These are phyloP conservation scores for Pyrus pyrifolia DNA, from an alignment of 306 rosid species.

Conservation along the genomic window DNA sequence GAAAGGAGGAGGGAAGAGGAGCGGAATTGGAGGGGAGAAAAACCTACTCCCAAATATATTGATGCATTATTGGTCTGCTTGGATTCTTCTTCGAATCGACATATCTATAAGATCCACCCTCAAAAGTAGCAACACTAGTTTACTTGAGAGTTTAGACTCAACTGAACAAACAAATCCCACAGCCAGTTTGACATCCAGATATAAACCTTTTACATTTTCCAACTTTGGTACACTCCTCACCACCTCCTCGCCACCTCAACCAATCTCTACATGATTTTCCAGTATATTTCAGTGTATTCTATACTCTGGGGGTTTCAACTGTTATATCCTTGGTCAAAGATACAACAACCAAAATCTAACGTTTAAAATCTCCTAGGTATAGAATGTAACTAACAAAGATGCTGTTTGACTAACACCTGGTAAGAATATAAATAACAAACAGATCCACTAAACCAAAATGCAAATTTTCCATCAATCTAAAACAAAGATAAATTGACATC, in stretches of 20 bases:
- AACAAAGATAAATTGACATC: neutral
- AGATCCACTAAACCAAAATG: neutral
- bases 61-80: neutral
- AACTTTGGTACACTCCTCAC: neutral
- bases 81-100: neutral
- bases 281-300: too few relatives aligned
- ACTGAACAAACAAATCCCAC: neutral
- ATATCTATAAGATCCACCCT: neutral
- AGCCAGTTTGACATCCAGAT: neutral
- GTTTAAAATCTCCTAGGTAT: too few relatives aligned
- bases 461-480: neutral
- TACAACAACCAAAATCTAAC: too few relatives aligned
- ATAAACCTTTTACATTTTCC: neutral
- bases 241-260: neutral
- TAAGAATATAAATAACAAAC: too few relatives aligned
- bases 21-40: too few relatives aligned
- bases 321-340: too few relatives aligned
- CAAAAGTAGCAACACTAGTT: neutral
- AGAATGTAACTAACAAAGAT: neutral
- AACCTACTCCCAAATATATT: neutral
- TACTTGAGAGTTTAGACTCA: neutral
- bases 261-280: too few relatives aligned
- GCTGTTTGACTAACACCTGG: neutral
- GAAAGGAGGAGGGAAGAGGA: too few relatives aligned
- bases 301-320: too few relatives aligned